Base-by-base conservation (phyloP, 495 filamentous ascomycete genomes). In the Lophium mytilinum region DNA sequence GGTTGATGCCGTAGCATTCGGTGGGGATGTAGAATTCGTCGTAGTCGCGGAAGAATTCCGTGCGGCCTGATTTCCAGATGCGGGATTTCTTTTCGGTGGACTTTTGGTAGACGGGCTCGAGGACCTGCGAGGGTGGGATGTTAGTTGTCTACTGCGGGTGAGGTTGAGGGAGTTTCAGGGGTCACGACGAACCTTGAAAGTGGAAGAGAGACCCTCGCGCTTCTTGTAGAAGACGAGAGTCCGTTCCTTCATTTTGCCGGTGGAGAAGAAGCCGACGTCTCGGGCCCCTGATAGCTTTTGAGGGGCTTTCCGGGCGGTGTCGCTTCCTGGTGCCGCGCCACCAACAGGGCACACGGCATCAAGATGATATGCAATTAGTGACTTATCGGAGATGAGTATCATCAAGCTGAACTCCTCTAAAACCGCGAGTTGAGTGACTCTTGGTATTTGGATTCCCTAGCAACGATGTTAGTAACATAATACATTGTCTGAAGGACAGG, bases 21-120 rank as follows among this genome's bases (percentile, higher is more conserved):
- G 88, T 84, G 7, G 93, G 92, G 61, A 99, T 92, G 73, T 96
- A 99, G 72, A 99, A 99, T 53, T 96, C 92, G 72, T 96, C 93
- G 65, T 88, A 99, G 65, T 97, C 93, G 58, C 94, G 84, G 83
- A 96, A 97, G 68, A 92, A 93, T 64, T 97, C 93, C 4, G 93
- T 96, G 55, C 80, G 83, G 11, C 90, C 89, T 24, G 78, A 79
- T 37, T 75, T 74, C 34, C 84, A 86, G 39, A 95, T 75, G 9
- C 88, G 81, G 19, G 78, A 78, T 56, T 83, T 86, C 74, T 86
- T 86, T 68, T 89, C 85, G 0, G 84, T 81, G 4, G 86, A 78
- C 66, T 95, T 95, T 56, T 96, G 89, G 66, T 90, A 87, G 40
- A 99, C 86, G 4, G 93, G 93, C 66, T 99, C 93, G 18, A 99